Conservation (phyloP, 805 yeast species). For the Yamadazyma sp. region DNA sequence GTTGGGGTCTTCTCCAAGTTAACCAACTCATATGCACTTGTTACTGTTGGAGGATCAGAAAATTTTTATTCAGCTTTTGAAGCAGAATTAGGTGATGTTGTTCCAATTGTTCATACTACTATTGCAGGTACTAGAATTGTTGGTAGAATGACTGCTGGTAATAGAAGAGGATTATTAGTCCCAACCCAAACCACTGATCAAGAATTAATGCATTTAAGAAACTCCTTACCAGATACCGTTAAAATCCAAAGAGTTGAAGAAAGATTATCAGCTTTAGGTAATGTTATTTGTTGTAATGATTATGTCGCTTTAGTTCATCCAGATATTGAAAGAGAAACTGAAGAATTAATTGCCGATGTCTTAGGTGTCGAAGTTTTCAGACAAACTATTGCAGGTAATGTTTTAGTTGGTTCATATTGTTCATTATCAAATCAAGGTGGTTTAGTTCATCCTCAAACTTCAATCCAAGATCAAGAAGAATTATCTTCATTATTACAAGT, state of each 20-base stretch:
- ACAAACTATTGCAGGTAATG: slow-evolving; percentile 98
- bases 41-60: slow-evolving; percentile 94
- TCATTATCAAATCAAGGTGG: slow-evolving; percentile 96
- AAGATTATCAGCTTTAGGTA: slow-evolving; percentile 93
- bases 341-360: slow-evolving; percentile 96
- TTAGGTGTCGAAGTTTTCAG: slow-evolving; percentile 98
- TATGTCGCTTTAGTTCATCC: slow-evolving; percentile 99
- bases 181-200: slow-evolving; percentile 98
- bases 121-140: slow-evolving; percentile 97
- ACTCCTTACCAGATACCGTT: slow-evolving; percentile 91
- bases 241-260: slow-evolving; percentile 98
- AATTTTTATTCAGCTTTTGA: slow-evolving; percentile 88
- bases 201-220: slow-evolving; percentile 95
- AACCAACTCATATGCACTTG: slow-evolving; percentile 94
- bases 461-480: slow-evolving; percentile 97
- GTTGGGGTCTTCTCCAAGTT: slow-evolving; percentile 93
- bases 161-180: slow-evolving; percentile 93
- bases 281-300: slow-evolving; percentile 97
- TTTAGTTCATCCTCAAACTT: slow-evolving; percentile 95
- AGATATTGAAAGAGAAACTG: slow-evolving; percentile 98
- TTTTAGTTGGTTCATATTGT: slow-evolving; percentile 95
- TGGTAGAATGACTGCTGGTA: slow-evolving; percentile 98
- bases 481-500: slow-evolving; percentile 91
- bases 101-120: slow-evolving; percentile 95
- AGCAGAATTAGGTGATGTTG: slow-evolving; percentile 93